phyloP scores from a whole-genome alignment of 78 protist genomes.

The Isochrysis galbana region DNA sequence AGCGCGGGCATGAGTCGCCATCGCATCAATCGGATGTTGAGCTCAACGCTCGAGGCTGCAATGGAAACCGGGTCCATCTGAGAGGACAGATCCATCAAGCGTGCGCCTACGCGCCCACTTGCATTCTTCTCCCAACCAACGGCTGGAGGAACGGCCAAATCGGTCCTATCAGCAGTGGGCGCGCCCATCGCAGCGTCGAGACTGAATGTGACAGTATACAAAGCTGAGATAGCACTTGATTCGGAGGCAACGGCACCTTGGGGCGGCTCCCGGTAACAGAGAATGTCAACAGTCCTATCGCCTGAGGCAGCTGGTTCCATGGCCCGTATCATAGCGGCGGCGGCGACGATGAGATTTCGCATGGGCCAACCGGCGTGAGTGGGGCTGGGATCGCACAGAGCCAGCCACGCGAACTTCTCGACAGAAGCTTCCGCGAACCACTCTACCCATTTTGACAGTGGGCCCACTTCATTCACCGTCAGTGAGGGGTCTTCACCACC shows the following conservation, averaged over 20 bases:
- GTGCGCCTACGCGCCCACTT: conserved; percentile 70
- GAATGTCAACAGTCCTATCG: not conserved
- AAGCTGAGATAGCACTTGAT: no score
- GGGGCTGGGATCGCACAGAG: conserved; percentile 69
- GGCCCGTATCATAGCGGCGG: not conserved
- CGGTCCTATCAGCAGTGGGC: not conserved
- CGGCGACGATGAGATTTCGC: conserved; percentile 61
- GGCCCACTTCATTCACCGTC: not conserved
- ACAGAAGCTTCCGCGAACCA: not conserved
- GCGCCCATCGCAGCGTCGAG: not conserved
- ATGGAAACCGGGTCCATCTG: conserved; percentile 62
- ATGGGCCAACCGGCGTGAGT: conserved; percentile 87
- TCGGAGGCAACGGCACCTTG: no score
- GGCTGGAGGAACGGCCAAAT: not conserved
- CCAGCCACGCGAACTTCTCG: conserved; percentile 22
- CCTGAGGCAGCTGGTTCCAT: not conserved
- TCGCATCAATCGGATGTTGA: conserved; percentile 95
- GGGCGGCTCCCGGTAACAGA: not conserved
- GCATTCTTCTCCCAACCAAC: conserved; percentile 89
- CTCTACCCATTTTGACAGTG: not conserved
- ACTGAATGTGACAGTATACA: no score
- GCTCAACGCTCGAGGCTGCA: conserved; percentile 54
- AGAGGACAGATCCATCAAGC: conserved; percentile 59
- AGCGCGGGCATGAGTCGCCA: conserved; percentile 94
- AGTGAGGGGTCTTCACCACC: no score